Evolutionary conservation across 257 asterid genomes (phyloP), one percentile per base, ranked within the genome.

Genomic region (Solanum pimpinellifolium): DNA sequence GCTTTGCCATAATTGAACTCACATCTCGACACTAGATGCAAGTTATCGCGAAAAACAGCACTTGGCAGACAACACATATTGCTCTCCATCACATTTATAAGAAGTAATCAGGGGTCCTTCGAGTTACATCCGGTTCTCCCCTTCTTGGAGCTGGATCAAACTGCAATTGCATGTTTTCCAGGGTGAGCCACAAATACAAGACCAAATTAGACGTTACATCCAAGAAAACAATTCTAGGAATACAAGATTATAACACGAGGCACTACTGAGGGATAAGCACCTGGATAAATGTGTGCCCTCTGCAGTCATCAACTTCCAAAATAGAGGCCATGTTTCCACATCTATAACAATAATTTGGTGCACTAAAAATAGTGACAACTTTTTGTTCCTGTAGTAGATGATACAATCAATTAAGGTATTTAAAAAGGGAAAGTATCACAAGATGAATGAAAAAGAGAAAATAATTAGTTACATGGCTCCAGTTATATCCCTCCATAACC

Each of bases 81-180:
- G 27, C 84, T 27, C 84, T 85, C 92, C 84, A 82, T 49, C 68
- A 86, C 87, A 84, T 84, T 94, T 92, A 96, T 93, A 96, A 94
- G 98, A 96, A 96, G 91, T 96, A 96, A 92, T 96, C 99, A 15
- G 99, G 99, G 11, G 98, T 96, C 92, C 99, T 93, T 87, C 99
- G 92, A 52, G 99, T 96, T 80, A 96, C 98, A 89, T 96, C 99
- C 37, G 99, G 99, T 81, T 96, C 99, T 56, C 99, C 99, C 90
- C 99, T 93, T 94, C 99, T 95, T 73, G 99, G 99, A 91, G 99
- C 99, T 89, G 99, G 98, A 90, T 96, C 99, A 91, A 96, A 96
- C 99, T 96, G 93, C 89, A 90, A 31, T 60, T 37, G 75, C 37
- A 49, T 31, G 62, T 42, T 23, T 39, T 29, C 10, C 21, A 20